These are phyloP conservation scores for Fusarium lyarnte DNA, from an alignment of 2,329 filamentous ascomycete species.

Conservation along the genomic window DNA sequence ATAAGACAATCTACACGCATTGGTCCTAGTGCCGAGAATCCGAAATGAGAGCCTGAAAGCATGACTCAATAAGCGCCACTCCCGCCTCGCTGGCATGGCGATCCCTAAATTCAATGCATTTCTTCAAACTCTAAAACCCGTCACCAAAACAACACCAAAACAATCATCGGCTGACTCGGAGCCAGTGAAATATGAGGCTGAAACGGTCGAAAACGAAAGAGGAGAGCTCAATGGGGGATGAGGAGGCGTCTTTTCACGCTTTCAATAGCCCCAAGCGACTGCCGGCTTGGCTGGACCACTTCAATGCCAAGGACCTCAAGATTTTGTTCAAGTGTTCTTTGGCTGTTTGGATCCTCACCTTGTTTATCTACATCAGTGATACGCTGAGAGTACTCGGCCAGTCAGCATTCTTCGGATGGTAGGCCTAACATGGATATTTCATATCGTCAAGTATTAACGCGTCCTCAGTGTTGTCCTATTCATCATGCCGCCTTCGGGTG, in stretches of 20 bases:
- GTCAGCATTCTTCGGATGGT: constrained; percentile 21
- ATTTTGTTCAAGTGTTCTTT: constrained; percentile 34
- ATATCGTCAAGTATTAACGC: not conserved
- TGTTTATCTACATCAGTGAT: constrained; percentile 32
- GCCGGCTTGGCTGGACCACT: constrained; percentile 35
- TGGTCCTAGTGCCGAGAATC: constrained; percentile 6
- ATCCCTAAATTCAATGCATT: not conserved
- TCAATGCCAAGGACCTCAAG: constrained; percentile 37
- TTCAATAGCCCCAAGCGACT: constrained; percentile 12
- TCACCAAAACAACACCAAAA: not conserved
- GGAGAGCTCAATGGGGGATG: not conserved
- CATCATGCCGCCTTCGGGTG: constrained; percentile 35
- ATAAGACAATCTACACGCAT: not conserved
- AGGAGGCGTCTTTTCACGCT: constrained; percentile 3
- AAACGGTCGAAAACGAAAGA: not conserved
- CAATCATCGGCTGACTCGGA: not conserved
- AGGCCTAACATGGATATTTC: not conserved
- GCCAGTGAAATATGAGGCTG: not conserved
- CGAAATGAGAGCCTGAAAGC: not conserved
- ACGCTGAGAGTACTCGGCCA: constrained; percentile 28
- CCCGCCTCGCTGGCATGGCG: constrained; percentile 1
- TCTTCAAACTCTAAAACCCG: not conserved
- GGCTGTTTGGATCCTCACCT: constrained; percentile 36
- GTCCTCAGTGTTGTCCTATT: constrained; percentile 28
- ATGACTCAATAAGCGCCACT: constrained; percentile 1